Base-by-base conservation (phyloP, 306 rosid species). In the Rosa persica region DNA sequence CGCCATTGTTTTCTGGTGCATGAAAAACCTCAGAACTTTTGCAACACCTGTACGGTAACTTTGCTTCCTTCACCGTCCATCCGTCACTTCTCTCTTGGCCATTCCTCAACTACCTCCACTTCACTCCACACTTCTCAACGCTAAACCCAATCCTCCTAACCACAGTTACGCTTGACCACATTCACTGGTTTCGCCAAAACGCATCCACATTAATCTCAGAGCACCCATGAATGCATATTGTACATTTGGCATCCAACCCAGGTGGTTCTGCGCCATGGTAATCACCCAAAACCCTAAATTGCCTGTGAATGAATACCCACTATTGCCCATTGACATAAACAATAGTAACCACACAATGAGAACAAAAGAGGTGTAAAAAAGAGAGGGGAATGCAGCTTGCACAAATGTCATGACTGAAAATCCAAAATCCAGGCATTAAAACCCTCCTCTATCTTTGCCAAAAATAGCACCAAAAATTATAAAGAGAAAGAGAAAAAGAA, bases 331-430 rank as follows among this genome's bases (percentile, higher is more conserved):
- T 72, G 71, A 73, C 51, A 34, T 84, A 78, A 71, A 72, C 83
- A 83, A 60, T 76, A 81, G 88, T 38, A 70, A 48, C 48, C 60
- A 52, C 48, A 66, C 20, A 79, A 67, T 83, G 72, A 70, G 67
- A 73, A 80, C 81, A 76, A 81, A 79, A 75, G 66, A 84, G 85
- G 86, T 75, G 85, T 1, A 46, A 57, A 43, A 48, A 54, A 38
- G 47, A 66, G 71, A 66, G 48, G 71, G 71, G 93, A 92, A 92
- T 90, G 90, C 89, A 84, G 86, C 22, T 55, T 49, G 90, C 87
- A 91, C 96, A 89, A 93, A 89, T 93, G 96, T 90, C 98, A 64
- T 64, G 69, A 86, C 81, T 73, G 80, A 85, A 73, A 78, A 80
- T 61, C 67, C 42, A 62, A 62, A 43, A 62, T 27, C 67, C 67